Evolutionary conservation across 169 alveolate species (phyloP), one percentile per base, ranked within the genome.

Genomic region (Babesia caballi): DNA sequence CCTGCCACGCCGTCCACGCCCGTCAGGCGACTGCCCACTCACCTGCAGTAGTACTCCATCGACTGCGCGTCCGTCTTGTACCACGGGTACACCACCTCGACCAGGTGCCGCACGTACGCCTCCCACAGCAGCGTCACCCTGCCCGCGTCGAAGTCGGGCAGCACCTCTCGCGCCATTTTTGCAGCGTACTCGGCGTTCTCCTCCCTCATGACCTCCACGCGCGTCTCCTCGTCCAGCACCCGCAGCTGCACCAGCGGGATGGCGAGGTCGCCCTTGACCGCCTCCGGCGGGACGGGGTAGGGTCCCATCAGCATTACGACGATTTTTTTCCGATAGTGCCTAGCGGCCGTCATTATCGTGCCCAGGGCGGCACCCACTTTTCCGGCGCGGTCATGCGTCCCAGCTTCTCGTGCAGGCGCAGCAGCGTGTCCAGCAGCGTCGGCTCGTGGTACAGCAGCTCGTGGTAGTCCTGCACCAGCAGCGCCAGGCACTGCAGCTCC

Each of bases 31-130:
- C n/a, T 38, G 44, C 44, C n/a, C 23, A 25, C 78, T 3, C 30
- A 52, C 66, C 69, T 36, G 78, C 78, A 32, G 27, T 71, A 71
- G 52, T 61, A 49, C 32, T 51, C 82, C 67, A 71, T 27, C n/a
- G 82, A 71, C 19, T 8, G 0, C 3, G 42, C 0, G 66, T 71
- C 82, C 15, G 52, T 61, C 32, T 28, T 32, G 46, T 71, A 71
- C 82, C 82, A 71, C 44, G 41, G 30, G 65, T 71, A 59, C 14
- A 71, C 63, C n/a, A 58, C 65, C 3, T 50, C 73, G 25, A 71
- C 61, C 2, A 71, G 17, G 52, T 71, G 61, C 11, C 21, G 41
- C 28, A 71, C 82, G 59, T 19, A 71, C 17, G 53, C 66, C 5
- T 38, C 51, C 71, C 71, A 71, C 5, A 60, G 68, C 32, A 12